phyloP scores from a whole-genome alignment of 352 stramenopile genomes.

The Phytopythium sindhum region DNA sequence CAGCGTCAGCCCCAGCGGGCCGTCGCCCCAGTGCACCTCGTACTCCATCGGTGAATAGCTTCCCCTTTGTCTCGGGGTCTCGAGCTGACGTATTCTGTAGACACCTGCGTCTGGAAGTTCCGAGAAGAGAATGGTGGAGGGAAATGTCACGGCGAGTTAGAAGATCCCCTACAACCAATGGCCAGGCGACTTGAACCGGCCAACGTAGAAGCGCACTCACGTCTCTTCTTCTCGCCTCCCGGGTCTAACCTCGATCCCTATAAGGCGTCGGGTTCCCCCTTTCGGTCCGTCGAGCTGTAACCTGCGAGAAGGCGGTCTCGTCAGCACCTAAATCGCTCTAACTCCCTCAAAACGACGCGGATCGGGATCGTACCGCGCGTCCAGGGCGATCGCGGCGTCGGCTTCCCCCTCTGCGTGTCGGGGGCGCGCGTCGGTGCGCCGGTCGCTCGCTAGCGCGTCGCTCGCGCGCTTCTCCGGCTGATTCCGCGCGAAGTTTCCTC shows the following conservation, averaged over 20 bases:
- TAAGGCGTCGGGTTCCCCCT: too few relatives aligned
- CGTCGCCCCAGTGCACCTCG: constrained; percentile 83
- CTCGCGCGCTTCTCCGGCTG: background rate
- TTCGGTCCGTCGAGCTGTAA: background rate
- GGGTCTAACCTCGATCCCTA: too few relatives aligned
- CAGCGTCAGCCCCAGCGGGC: constrained; percentile 76
- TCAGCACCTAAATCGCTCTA: background rate
- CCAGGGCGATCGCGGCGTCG: too few relatives aligned
- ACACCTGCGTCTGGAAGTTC: background rate
- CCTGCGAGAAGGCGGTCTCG: background rate
- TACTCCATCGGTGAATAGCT: constrained; percentile 64
- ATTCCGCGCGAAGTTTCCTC: background rate
- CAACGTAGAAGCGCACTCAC: background rate
- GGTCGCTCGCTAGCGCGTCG: background rate
- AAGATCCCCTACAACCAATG: background rate
- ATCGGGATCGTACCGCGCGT: background rate
- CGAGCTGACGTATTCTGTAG: background rate
- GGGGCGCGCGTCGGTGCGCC: background rate
- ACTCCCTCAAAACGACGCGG: background rate
- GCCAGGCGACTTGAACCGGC: too few relatives aligned
- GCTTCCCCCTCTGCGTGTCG: background rate
- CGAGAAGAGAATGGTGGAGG: background rate
- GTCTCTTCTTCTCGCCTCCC: background rate
- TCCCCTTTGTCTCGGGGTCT: background rate
- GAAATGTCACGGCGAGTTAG: background rate